A percentile compares a stretch with the other conserved stretches of the same genome.
Conservation (phyloP, 352 stramenopile genomes). For the Globisporangium nunn region DNA sequence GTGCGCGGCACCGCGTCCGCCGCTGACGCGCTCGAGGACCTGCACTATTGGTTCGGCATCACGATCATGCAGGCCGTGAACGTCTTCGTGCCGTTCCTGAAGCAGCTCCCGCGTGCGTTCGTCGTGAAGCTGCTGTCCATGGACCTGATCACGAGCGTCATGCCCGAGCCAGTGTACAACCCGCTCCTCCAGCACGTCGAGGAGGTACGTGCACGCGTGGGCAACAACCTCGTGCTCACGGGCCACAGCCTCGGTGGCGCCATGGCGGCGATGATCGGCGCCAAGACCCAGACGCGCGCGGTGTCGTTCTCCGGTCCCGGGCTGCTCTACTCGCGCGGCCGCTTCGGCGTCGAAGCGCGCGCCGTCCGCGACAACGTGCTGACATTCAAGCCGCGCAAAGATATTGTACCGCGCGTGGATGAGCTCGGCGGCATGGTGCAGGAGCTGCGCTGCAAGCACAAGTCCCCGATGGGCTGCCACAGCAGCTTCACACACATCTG, state of each 20-base stretch:
- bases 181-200: constrained; percentile 48
- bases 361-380: constrained; percentile 74
- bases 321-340: constrained; percentile 61
- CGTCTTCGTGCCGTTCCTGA: constrained; percentile 78
- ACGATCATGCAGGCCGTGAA: constrained; percentile 81
- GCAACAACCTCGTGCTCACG: constrained; percentile 61
- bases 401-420: constrained; percentile 76
- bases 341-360: constrained; percentile 50
- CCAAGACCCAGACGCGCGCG: constrained; percentile 61
- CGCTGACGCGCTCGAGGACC: constrained; percentile 71
- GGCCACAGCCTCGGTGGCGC: constrained; percentile 71
- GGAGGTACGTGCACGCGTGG: constrained; percentile 30
- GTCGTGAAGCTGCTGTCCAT: constrained; percentile 75
- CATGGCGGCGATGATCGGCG: constrained; percentile 70
- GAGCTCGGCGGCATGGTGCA: constrained; percentile 70
- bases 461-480: constrained; percentile 61
- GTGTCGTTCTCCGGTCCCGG: constrained; percentile 75
- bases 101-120: constrained; percentile 62
- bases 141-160: constrained; percentile 49
- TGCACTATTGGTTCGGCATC: constrained; percentile 86
- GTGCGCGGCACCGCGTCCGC: constrained; percentile 76
- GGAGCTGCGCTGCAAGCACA: constrained; percentile 68
- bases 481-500: constrained; percentile 69
- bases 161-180: constrained; percentile 57
- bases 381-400: constrained; percentile 70